Conservation (phyloP, 768 basidiomycete genomes). For the Lactifluus pinguis region DNA sequence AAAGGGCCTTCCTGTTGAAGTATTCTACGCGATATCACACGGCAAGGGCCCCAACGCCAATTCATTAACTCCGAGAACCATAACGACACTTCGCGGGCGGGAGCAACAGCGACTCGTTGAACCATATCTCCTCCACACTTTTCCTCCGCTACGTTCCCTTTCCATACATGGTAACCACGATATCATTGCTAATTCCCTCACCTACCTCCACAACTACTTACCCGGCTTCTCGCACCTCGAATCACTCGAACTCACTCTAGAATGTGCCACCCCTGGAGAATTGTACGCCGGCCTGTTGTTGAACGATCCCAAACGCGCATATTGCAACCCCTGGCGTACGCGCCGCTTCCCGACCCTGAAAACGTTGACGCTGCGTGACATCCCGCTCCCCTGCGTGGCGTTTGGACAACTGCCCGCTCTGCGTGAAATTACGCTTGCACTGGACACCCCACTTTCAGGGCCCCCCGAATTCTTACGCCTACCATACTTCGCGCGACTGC, state of each 20-base stretch:
- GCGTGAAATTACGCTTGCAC: conserved; percentile 11
- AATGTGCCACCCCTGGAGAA: not conserved
- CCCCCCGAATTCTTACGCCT: conserved; percentile 1
- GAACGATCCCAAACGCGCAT: not conserved
- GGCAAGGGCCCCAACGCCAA: not conserved
- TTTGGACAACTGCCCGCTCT: conserved; percentile 8
- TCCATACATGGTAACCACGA: not conserved
- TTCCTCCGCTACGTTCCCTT: conserved; percentile 1
- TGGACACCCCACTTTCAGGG: not conserved
- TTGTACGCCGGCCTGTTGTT: not conserved
- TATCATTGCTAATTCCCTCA: conserved; percentile 1
- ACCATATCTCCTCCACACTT: not conserved
- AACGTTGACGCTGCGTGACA: conserved; percentile 7
- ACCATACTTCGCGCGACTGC: conserved; percentile 8
- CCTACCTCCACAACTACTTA: not conserved
- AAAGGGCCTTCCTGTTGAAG: not conserved
- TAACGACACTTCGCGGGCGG: not conserved
- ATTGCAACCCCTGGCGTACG: conserved; percentile 1
- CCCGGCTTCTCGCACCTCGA: not conserved
- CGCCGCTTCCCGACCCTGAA: conserved; percentile 9
- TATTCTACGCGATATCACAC: not conserved
- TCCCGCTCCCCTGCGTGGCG: conserved; percentile 7
- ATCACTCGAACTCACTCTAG: conserved; percentile 6
- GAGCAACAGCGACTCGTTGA: not conserved
- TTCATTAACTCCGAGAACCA: not conserved